Conservation (phyloP, 2,329 filamentous ascomycete genomes). For the Teratosphaeriaceae sp. region DNA sequence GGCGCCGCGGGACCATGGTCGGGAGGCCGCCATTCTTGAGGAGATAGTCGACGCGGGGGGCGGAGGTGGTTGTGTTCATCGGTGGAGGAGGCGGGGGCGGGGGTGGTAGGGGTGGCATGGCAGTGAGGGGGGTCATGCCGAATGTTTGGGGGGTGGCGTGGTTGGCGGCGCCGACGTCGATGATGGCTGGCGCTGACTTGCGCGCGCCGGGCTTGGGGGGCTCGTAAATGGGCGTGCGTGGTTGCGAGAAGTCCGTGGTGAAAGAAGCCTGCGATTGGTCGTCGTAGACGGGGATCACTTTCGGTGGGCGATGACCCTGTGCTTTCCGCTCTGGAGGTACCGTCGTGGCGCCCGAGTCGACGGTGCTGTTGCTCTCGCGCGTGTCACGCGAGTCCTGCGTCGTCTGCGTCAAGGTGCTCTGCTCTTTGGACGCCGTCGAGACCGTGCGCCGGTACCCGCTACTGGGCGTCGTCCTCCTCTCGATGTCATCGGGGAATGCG, state of each 20-base stretch:
- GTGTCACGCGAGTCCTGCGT: slow-evolving; percentile 18
- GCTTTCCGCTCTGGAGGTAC: slow-evolving; percentile 34
- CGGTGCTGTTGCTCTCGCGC: slow-evolving; percentile 14
- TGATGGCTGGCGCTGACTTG: slow-evolving; percentile 31
- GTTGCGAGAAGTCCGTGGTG: slow-evolving; percentile 37
- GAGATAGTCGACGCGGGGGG: slow-evolving; percentile 84
- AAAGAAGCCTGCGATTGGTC: slow-evolving; percentile 33
- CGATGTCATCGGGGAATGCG: slow-evolving; percentile 23
- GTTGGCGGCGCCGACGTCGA: slow-evolving; percentile 40
- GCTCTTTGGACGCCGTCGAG: slow-evolving; percentile 29
- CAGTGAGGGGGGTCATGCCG: slow-evolving; percentile 21
- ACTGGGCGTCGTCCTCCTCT: slow-evolving; percentile 33
- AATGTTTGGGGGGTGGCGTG: slow-evolving; percentile 33
- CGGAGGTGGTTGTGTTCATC: slow-evolving; percentile 55
- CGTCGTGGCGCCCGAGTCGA: slow-evolving; percentile 42
- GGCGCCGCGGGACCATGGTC: slow-evolving; percentile 63
- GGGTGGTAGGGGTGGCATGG: slow-evolving; percentile 12
- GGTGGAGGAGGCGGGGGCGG: slow-evolving; percentile 62
- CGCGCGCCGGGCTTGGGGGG: slow-evolving; percentile 23
- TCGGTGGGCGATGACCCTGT: slow-evolving; percentile 10
- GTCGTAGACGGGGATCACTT: slow-evolving; percentile 31
- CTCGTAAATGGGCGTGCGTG: slow-evolving; percentile 38
- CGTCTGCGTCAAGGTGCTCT: slow-evolving; percentile 35
- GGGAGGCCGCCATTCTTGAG: slow-evolving; percentile 79
- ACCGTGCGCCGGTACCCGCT: slow-evolving; percentile 29